phyloP scores from a whole-genome alignment of 2,329 filamentous ascomycete species.

The Chaetomiaceae sp. region DNA sequence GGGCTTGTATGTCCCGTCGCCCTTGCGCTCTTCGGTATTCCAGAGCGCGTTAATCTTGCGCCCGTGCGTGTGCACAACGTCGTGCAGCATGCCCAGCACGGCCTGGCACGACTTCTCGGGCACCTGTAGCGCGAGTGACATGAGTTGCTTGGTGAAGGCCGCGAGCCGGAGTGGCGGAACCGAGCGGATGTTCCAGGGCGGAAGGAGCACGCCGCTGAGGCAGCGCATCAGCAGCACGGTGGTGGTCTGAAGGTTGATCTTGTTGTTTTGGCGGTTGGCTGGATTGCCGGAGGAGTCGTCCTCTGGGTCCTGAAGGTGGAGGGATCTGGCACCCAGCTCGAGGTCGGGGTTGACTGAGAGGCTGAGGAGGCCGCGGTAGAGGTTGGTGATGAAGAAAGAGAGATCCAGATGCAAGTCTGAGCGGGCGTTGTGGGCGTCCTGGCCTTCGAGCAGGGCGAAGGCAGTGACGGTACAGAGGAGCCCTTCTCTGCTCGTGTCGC shows the following conservation, averaged over 20 bases:
- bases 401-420: constrained; percentile 82
- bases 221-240: constrained; percentile 88
- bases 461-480: constrained; percentile 94
- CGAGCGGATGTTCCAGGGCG: constrained; percentile 65
- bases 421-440: constrained; percentile 83
- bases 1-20: constrained; percentile 81
- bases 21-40: constrained; percentile 90
- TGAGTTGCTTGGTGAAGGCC: constrained; percentile 87
- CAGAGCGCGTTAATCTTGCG: constrained; percentile 81
- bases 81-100: constrained; percentile 69
- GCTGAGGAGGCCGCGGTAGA: constrained; percentile 79
- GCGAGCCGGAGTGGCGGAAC: constrained; percentile 81
- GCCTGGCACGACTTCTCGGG: constrained; percentile 87
- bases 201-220: constrained; percentile 75
- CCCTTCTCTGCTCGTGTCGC: constrained; percentile 79
- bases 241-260: constrained; percentile 91
- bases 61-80: constrained; percentile 75
- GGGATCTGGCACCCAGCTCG: constrained; percentile 70
- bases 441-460: constrained; percentile 90
- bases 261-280: constrained; percentile 43
- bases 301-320: constrained; percentile 62
- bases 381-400: constrained; percentile 89
- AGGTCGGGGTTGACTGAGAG: constrained; percentile 80
- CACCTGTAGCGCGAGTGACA: constrained; percentile 75
- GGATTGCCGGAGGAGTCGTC: constrained; percentile 39